Base-by-base conservation (phyloP, 768 basidiomycete species). In the Amanita thiersii region DNA sequence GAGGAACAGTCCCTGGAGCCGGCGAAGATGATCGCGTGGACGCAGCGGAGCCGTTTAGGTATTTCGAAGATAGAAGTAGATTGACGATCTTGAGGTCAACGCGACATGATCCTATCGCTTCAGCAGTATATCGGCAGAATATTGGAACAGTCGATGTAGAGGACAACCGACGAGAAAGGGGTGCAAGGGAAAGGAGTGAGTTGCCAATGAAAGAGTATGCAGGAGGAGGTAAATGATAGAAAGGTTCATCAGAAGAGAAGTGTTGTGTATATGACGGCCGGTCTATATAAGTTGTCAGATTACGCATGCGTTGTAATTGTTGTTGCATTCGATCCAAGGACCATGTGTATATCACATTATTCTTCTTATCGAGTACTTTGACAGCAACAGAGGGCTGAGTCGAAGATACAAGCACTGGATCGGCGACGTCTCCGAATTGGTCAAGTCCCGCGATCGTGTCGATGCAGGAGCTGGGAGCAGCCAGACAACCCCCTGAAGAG, bases 31-130 rank as follows among this genome's bases (percentile, higher is more conserved):
- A 69, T 37, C 87, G 75, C 2, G 84, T 88, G 11, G 83, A 78
- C 10, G 76, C 63, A 32, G 70, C 61, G 1, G 86, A 88, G 38
- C 73, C 68, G 49, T 75, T 71, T 26, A 66, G 59, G 55, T 81
- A 70, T 60, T 75, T 78, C 5, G 78, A 60, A 2, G 82, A 69
- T 30, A 77, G 58, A 19, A 78, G 65, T 28, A 86, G 75, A 47
- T 79, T 88, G 49, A 85, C 73, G 32, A 90, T 73, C 62, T 81
- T 87, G 61, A 96, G 72, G 49, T 84, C 80, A 40, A 96, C 70
- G 17, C 90, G 79, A 63, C 93, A 97, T 19, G 89, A 90, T 1
- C 94, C 96, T 49, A 97, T 91, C 1, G 93, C 93, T 56, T 97
- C 94, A 35, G 89, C 75, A 1, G 92, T 96, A 55, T 93, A 94